Percentiles rank a stretch among this genome's conserved stretches.
phyloP scores from a whole-genome alignment of 2,329 filamentous ascomycete genomes.

The Acrodontium crateriforme region DNA sequence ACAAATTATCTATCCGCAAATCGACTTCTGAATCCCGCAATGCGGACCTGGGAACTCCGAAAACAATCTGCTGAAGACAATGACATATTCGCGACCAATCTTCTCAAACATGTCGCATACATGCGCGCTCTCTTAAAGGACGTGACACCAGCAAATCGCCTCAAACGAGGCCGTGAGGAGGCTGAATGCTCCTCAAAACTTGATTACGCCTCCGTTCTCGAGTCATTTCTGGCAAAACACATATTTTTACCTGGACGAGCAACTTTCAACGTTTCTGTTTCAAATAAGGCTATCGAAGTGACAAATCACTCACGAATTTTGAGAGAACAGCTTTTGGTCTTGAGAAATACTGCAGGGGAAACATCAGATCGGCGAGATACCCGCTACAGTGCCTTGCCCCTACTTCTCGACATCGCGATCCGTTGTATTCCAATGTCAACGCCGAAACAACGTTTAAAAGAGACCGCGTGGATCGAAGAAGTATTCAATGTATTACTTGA shows the following conservation, averaged over 20 bases:
- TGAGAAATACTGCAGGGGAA: no score
- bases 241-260: slow-evolving; percentile 27
- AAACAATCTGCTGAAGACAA: slow-evolving; percentile 11
- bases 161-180: no score
- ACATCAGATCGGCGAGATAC: no score
- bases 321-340: no score
- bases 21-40: slow-evolving; percentile 8
- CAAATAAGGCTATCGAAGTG: no score
- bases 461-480: slow-evolving; percentile 32
- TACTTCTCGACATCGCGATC: slow-evolving; percentile 28
- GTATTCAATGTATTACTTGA: slow-evolving; percentile 25
- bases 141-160: no score
- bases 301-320: no score
- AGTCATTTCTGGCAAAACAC: slow-evolving; percentile 26
- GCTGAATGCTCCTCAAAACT: no score
- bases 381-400: slow-evolving; percentile 6
- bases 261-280: slow-evolving; percentile 17
- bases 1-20: neutral
- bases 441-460: slow-evolving; percentile 25
- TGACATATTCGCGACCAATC: slow-evolving; percentile 14
- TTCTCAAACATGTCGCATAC: slow-evolving; percentile 12
- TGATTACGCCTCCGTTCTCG: slow-evolving; percentile 4
- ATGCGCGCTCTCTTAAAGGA: slow-evolving; percentile 8
- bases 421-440: slow-evolving; percentile 27
- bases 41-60: slow-evolving; percentile 16